Base-by-base conservation (phyloP, 2,329 filamentous ascomycete genomes). In the Neopestalotiopsis rosae region DNA sequence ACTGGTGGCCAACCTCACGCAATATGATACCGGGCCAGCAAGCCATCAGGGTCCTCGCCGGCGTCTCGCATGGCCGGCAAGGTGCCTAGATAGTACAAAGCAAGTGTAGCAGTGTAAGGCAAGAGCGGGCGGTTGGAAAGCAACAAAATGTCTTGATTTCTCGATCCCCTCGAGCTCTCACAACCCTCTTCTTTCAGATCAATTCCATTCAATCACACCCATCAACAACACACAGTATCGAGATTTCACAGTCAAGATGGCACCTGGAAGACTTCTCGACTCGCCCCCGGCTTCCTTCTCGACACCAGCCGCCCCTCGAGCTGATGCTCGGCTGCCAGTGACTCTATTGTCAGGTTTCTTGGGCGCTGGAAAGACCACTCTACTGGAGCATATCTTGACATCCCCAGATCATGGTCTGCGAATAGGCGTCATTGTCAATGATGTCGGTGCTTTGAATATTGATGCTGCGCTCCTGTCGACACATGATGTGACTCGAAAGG, bases 401-500 rank as follows among this genome's bases (percentile, higher is more conserved):
- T 89, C 88, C 0, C 65, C 30, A n/a, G 84, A 91, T 4, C 91
- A 93, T 78, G 89, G 90, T 1, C 82, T 93, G 9, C 85, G 87
- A 1, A 92, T 94, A 68, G 91, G 90, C 0, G 88, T 93, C 14
- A 91, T 93, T 28, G 91, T 94, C 49, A 93, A 94, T 72, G 91
- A 93, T 69, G 92, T 93, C 80, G 88, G 88, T 70, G 84, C 45
- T 10, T 20, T 59, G 10, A 52, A 40, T 13, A 28, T 52, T 14
- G 32, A 32, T 32, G 0, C 34, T 88, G 87, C 0, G 81, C 92
- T 65, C 92, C 92, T 72, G 88, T 92, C 72, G 90, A 92, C 68
- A 90, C 89, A 0, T 84, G 88, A 67, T 13, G 65, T 67, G 5
- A 67, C 65, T 34, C 74, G 76, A 2, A 85, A 87, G 71, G 81